Evolutionary conservation across 1,139 yeast genomes (phyloP).

Genomic region (Geotrichum macrosporum): DNA sequence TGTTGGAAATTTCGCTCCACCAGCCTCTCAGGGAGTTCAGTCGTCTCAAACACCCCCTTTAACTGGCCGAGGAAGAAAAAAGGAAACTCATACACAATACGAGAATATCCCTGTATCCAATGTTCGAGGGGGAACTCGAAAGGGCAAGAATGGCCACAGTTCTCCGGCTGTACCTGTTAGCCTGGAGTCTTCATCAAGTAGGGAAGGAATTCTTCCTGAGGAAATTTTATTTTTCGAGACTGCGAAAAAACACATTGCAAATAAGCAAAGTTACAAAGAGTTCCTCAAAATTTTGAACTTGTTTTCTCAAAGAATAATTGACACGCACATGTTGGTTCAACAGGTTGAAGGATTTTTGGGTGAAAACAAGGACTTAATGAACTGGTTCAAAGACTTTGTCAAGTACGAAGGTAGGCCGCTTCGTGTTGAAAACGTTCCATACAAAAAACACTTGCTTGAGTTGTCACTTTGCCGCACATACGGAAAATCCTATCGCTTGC

Average conservation of each 20-base stretch:
- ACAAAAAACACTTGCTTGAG: conserved; percentile 86
- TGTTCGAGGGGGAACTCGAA: too few species aligned
- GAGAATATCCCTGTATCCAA: too few species aligned
- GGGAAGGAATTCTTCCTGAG: conserved; percentile 55
- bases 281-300: conserved; percentile 81
- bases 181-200: too few species aligned
- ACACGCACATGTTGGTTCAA: conserved; percentile 73
- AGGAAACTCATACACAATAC: too few species aligned
- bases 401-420: conserved; percentile 60
- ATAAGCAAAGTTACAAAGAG: conserved; percentile 85
- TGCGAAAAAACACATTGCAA: conserved; percentile 84
- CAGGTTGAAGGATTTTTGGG: conserved; percentile 85
- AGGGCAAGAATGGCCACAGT: too few species aligned
- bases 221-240: conserved; percentile 88
- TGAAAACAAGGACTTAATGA: conserved; percentile 67
- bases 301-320: conserved; percentile 86
- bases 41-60: too few species aligned
- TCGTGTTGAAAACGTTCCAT: conserved; percentile 80
- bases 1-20: conserved; percentile 92
- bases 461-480: conserved; percentile 69
- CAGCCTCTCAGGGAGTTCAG: conserved; percentile 31
- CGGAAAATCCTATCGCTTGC: conserved; percentile 89
- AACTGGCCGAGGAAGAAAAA: too few species aligned
- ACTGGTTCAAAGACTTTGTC: conserved; percentile 90
- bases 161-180: too few species aligned